Evolutionary conservation across 306 rosid genomes (phyloP), one percentile per base, ranked within the genome.

Genomic region (Castanea crenata): DNA sequence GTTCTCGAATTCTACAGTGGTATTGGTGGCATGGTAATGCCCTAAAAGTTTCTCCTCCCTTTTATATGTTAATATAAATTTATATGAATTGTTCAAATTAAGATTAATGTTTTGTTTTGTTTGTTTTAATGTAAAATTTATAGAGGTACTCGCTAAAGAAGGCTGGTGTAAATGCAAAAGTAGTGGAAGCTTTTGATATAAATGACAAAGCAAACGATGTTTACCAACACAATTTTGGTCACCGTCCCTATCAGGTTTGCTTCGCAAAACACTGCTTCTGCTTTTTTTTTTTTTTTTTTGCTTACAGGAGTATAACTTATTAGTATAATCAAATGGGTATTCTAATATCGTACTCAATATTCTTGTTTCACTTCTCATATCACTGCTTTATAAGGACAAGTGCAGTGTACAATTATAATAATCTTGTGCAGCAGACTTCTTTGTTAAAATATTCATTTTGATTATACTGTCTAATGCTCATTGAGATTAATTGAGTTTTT

Each of bases 1-100:
- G 92, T 93, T 55, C 94, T 95, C n/a, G 99, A 93, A 80, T 95
- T 93, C 83, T 95, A 90, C 90, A 95, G 98, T 57, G 97, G 99
- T 70, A 89, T 95, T 58, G 99, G 98, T 51, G 99, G 99, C 80
- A 89, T 95, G 98, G 99, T 94, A 83, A 56, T 31, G 46, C 75
- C 59, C 54, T 25, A 41, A 71, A 29, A 20, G 55, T 4, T 34
- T 2, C 29, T 44, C 15, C 69, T 57, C 18, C 15, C 4, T 62
- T 19, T 55, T 56, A 1, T 34, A 27, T 59, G 15, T n/a, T 41
- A 41, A 41, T 8, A 2, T 41, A 41, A 41, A 1, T 67, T 14
- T 51, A 2, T 21, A 12, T 75, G 2, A 18, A 21, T 34, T 20
- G 3, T 41, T 59, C 27, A 58, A 15, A 54, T 29, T 23, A 6